Evolutionary conservation across 148 eudicot species (phyloP).

Genomic region (Spergularia marina): DNA sequence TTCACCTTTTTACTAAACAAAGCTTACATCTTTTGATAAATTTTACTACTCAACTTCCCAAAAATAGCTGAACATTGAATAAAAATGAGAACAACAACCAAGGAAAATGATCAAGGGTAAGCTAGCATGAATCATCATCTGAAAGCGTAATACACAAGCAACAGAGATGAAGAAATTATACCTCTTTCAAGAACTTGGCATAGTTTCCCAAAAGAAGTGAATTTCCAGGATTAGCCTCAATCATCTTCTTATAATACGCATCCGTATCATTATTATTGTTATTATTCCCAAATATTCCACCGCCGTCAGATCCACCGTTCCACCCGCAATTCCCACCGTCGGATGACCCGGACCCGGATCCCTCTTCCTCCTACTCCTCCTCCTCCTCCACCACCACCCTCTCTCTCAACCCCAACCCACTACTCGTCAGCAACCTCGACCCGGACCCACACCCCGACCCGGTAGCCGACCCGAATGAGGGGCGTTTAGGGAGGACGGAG

Average conservation of each 20-base stretch:
- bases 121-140: too few relatives aligned
- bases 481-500: constrained; percentile 12
- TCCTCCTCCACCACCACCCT: constrained; percentile 21
- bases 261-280: constrained; percentile 31
- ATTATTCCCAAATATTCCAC: constrained; percentile 24
- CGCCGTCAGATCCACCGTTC: constrained; percentile 26
- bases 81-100: not conserved
- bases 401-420: constrained; percentile 30
- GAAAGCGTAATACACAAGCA: too few relatives aligned
- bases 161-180: constrained; percentile 4
- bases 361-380: constrained; percentile 16
- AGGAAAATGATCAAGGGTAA: not conserved
- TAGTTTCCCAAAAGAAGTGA: constrained; percentile 50
- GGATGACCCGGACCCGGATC: constrained; percentile 18
- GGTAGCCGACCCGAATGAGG: constrained; percentile 13
- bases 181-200: constrained; percentile 61
- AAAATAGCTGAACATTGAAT: too few relatives aligned
- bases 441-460: constrained; percentile 10
- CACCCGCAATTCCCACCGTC: constrained; percentile 33
- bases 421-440: constrained; percentile 26
- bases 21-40: too few relatives aligned
- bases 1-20: too few relatives aligned
- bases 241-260: constrained; percentile 50
- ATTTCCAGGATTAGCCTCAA: constrained; percentile 65
- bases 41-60: too few relatives aligned